Base-by-base conservation (phyloP, 768 basidiomycete species). In the Pluteus cervinus region DNA sequence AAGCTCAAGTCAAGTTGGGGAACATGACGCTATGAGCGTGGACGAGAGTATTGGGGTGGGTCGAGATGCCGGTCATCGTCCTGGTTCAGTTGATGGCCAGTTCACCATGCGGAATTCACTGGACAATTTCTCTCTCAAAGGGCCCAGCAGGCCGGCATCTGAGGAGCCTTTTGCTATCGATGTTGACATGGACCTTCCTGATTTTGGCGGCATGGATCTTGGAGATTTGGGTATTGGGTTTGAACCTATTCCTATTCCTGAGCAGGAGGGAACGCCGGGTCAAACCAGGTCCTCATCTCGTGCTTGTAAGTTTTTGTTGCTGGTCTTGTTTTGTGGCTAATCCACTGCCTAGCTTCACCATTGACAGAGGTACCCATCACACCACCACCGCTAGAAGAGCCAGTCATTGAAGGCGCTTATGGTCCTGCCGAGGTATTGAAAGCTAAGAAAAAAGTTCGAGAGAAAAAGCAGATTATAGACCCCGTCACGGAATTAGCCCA, bases 401-500 rank as follows among this genome's bases (percentile, higher is more conserved):
- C n/a, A n/a, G n/a, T n/a, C n/a, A n/a, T n/a, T n/a, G n/a, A n/a
- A n/a, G n/a, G n/a, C n/a, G n/a, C n/a, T 9, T 73, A 75, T 17
- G 54, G 72, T 5, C 60, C 66, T 25, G 47, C 72, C 39, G 67
- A 71, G 5, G 69, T 75, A 4, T 66, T 67, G 4, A 52, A 53
- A 42, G 39, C n/a, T 17, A 66, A 73, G 63, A 65, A 73, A 49
- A 74, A 80, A 58, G 46, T 57, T 24, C 79, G 75, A 46, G 81
- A 84, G 52, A 88, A 82, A 70, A 93, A 85, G 59, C 83, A 87
- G 47, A 87, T 92, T 30, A 85, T 94, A 39, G 93, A 97, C 56
- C 73, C 76, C n/a, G 76, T 89, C 29, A 92, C 86, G 5, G 92
- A 97, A 58, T 73, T 92, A 29, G n/a, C 70, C 73, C 29, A 78